phyloP scores from a whole-genome alignment of 805 yeast genomes.

The Starmera caribaea region DNA sequence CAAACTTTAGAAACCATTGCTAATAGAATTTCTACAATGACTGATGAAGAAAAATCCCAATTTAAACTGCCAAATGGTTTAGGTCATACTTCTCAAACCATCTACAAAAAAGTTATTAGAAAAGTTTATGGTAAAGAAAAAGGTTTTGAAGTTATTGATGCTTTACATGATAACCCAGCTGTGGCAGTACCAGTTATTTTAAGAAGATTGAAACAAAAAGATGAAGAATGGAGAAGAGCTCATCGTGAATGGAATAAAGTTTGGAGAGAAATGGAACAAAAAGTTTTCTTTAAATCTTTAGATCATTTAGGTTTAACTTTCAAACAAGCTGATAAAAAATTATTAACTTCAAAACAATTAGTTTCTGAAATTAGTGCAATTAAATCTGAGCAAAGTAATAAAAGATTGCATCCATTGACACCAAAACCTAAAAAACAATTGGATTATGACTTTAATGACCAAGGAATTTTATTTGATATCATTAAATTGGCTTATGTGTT shows the following conservation, averaged over 20 bases:
- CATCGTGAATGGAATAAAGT: conserved; percentile 98
- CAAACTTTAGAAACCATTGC: conserved; percentile 95
- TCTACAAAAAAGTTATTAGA: conserved; percentile 87
- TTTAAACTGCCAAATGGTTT: conserved; percentile 89
- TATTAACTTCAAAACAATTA: conserved; percentile 80
- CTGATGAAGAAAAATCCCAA: conserved; percentile 74
- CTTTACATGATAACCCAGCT: conserved; percentile 90
- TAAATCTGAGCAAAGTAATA: conserved; percentile 83
- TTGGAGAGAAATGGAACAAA: conserved; percentile 97
- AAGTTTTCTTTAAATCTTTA: conserved; percentile 83
- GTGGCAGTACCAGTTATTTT: conserved; percentile 90
- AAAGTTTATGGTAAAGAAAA: conserved; percentile 90
- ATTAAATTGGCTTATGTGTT: conserved; percentile 56
- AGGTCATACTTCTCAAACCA: conserved; percentile 85
- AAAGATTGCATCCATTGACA: conserved; percentile 75
- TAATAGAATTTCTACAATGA: conserved; percentile 86
- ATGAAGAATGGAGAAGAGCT: conserved; percentile 97
- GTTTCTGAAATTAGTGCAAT: conserved; percentile 88
- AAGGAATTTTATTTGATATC: conserved; percentile 65
- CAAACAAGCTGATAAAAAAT: conserved; percentile 92
- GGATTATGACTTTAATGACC: conserved; percentile 54
- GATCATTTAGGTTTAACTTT: conserved; percentile 95
- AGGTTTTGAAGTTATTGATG: conserved; percentile 94
- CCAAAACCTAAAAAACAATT: conserved; percentile 78
- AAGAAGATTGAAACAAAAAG: conserved; percentile 90